Conservation (phyloP, 371 early-diverging fungal genomes). For the Apophysomyces ossiformis region DNA sequence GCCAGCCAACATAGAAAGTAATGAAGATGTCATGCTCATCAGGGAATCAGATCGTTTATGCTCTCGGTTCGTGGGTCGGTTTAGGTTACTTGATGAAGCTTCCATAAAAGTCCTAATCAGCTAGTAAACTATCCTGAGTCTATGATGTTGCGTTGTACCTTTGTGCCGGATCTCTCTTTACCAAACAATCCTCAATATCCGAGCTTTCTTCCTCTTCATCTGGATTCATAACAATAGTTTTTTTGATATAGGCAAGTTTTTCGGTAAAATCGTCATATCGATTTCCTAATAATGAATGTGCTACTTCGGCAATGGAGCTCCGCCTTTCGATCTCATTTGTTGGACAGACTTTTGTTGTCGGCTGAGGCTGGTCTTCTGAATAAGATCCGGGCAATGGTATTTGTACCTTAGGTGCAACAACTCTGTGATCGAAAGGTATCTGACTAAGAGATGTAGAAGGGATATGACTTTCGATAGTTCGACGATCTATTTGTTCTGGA, state of each 20-base stretch:
- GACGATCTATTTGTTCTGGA: background rate
- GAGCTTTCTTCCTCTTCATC: constrained; percentile 42
- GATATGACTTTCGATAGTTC: background rate
- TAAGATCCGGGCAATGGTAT: no score
- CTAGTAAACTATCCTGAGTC: no score
- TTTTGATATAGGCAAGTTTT: constrained; percentile 49
- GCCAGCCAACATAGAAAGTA: background rate
- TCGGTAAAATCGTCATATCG: constrained; percentile 48
- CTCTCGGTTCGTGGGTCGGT: background rate
- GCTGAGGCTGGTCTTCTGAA: background rate
- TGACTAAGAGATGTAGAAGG: background rate
- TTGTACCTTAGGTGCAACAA: no score
- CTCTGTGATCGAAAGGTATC: background rate
- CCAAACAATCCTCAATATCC: background rate
- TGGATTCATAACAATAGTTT: constrained; percentile 49
- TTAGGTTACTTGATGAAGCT: background rate
- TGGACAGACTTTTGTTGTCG: background rate
- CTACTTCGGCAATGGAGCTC: constrained; percentile 34
- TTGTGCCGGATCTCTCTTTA: no score
- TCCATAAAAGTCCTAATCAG: no score
- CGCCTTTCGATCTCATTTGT: background rate
- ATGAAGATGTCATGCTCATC: background rate
- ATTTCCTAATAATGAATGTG: constrained; percentile 46
- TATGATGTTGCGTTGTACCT: no score
- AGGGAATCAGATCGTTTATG: constrained; percentile 5